Base-by-base conservation (phyloP, 139 green algal species). In the Tetradesmus lagerheimii region DNA sequence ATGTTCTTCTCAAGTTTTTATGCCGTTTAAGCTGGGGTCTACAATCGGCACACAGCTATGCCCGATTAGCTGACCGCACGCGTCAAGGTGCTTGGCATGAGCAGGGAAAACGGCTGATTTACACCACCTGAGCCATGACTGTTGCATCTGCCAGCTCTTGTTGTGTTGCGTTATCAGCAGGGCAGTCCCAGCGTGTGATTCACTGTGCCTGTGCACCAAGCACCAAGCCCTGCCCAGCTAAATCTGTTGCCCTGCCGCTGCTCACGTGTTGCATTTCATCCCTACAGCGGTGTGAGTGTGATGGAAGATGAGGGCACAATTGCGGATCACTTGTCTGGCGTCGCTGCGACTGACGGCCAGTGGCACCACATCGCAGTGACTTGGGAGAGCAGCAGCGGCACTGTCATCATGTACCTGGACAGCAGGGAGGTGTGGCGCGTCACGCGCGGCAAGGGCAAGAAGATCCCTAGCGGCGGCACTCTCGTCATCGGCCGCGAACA, bases 281-380 rank as follows among this genome's bases (percentile, higher is more conserved):
- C 37, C 35, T 66, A 47, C 92, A 96, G 94, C 93, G 94, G 93
- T 20, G 89, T 98, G 20, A 90, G 90, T 53, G 94, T 99, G n/a
- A 97, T 98, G 95, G 97, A 99, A 91, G 96, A 98, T 64, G 96
- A 99, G 92, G 97, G 97, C 37, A 91, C 31, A 0, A 18, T 94
- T 20, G 88, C 71, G 15, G 97, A 99, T 90, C 96, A 98, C 90
- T 88, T 93, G 81, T 93, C 92, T 2, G 97, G 97, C 39, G 91
- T 97, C 1, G 79, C 90, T 1, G 93, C 94, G 16, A 98, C 96
- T 0, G 96, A 98, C 77, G 96, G 96, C 23, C 90, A 90, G 67
- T 98, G 96, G 96, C 96, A 98, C 90, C 97, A 98, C 92, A 93
- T 98, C 20, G 96, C 96, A 0, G 94, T 97, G 47, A 98, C 95